Base-by-base conservation (phyloP, 2,329 filamentous ascomycete species). In the Colletotrichum limetticola region DNA sequence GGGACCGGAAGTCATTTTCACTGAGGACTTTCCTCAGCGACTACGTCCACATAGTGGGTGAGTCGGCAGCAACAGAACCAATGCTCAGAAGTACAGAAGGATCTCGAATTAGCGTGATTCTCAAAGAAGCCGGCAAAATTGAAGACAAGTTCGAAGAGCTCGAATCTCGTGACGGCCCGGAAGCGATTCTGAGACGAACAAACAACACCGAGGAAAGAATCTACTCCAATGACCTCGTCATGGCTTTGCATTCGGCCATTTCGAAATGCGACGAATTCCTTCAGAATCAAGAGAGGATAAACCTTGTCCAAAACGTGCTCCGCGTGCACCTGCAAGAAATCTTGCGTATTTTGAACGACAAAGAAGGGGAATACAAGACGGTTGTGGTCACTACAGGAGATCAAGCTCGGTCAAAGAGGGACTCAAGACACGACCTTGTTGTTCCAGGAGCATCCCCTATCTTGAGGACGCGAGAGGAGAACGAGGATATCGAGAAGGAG, bases 311-410 rank as follows among this genome's bases (percentile, higher is more conserved):
- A 24, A 80, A 85, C 55, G 86, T 89, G 3, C 74, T 89, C 14
- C 83, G 87, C 9, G 83, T 84, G 46, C 87, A 89, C 68, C 79
- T 89, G 52, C 86, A 89, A 74, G 84, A 85, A 66, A 81, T 88
- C 0, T 74, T 89, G 2, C 78, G 78, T 11, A 80, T 87, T 28
- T 82, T 89, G 49, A 89, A 88, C 70, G 77, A 81, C 22, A 37
- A 59, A 35, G 59, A 42, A 9, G 66, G 60, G 1, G 71, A 75
- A 8, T 65, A 68, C 9, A 75, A 64, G 19, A 24, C 59, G 0
- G 28, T 19, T 12, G 63, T 55, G 8, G 19, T 35, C 2, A 37
- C 30, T 12, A 42, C 59, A 8, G n/a, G 35, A 3, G 59, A 52
- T 3, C n/a, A 26, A 14, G 52, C 2, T 8, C 42, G 42, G 5